These are phyloP conservation scores for Nematodospora valgi DNA, from an alignment of 805 yeast species.

Conservation along the genomic window DNA sequence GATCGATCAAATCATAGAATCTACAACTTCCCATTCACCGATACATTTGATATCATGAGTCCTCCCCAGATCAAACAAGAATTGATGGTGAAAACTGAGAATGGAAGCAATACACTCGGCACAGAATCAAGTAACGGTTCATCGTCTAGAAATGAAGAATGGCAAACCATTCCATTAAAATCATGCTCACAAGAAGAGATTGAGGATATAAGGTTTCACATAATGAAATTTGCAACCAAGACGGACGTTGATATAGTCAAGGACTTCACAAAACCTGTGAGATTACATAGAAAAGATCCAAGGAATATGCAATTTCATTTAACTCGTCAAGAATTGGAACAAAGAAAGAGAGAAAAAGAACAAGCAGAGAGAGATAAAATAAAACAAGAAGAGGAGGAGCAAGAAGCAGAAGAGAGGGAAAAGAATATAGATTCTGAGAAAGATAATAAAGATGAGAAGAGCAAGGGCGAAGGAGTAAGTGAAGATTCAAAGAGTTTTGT, in stretches of 20 bases:
- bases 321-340: slow-evolving; percentile 72
- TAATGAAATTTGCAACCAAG: slow-evolving; percentile 74
- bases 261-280: slow-evolving; percentile 76
- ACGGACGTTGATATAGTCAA: slow-evolving; percentile 66
- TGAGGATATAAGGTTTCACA: slow-evolving; percentile 71
- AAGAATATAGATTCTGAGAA: slow-evolving; percentile 6
- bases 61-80: no score
- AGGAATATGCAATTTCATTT: slow-evolving; percentile 84
- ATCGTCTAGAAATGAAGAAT: no score
- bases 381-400: slow-evolving; percentile 15
- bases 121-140: no score
- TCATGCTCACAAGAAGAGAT: slow-evolving; percentile 73
- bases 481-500: slow-evolving; percentile 8
- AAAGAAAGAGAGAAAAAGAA: slow-evolving; percentile 35
- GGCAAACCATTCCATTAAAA: slow-evolving; percentile 59
- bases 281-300: slow-evolving; percentile 92
- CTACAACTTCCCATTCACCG: no score
- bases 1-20: no score
- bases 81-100: no score
- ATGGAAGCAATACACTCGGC: no score
- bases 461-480: slow-evolving; percentile 8
- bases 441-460: no score
- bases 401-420: slow-evolving; percentile 12
- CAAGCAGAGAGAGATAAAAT: slow-evolving; percentile 21
- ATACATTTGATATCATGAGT: no score